A percentile compares a stretch with the other conserved stretches of the same genome.
Evolutionary conservation across 2,329 filamentous ascomycete species (phyloP).

Genomic region (Claviceps quebecensis): DNA sequence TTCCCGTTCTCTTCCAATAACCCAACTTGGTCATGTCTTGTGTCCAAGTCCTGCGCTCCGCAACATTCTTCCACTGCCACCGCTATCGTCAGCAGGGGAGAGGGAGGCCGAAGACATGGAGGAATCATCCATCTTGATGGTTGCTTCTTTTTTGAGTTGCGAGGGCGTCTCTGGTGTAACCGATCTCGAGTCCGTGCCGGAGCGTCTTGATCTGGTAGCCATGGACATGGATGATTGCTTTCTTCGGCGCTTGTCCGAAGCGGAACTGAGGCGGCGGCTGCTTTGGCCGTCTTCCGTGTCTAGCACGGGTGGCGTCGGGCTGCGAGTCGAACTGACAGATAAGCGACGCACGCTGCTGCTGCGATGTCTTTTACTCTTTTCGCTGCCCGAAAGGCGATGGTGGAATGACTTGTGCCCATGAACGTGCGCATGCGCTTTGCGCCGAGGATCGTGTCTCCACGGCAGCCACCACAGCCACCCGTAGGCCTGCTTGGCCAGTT

Average conservation of each 20-base stretch:
- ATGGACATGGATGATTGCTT: conserved; percentile 27
- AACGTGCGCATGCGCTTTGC: conserved; percentile 11
- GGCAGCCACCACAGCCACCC: conserved; percentile 81
- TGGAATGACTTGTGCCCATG: conserved; percentile 19
- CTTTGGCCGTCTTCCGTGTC: conserved; percentile 30
- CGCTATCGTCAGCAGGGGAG: conserved; percentile 7
- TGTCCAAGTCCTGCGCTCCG: conserved; percentile 11
- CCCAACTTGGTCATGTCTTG: not conserved
- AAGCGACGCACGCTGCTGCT: conserved; percentile 38
- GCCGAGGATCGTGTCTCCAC: conserved; percentile 34
- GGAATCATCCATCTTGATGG: conserved; percentile 10
- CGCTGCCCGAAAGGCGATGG: conserved; percentile 25
- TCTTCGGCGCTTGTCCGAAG: conserved; percentile 38
- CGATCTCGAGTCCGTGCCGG: conserved; percentile 34
- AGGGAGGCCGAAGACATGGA: not conserved
- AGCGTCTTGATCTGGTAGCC: conserved; percentile 26
- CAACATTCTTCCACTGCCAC: conserved; percentile 10
- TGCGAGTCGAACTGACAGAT: conserved; percentile 37
- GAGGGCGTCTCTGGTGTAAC: conserved; percentile 41
- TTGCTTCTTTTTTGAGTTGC: conserved; percentile 36
- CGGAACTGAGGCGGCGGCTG: conserved; percentile 32
- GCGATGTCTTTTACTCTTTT: conserved; percentile 34
- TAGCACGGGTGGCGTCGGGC: conserved; percentile 29
- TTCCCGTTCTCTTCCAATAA: not conserved
- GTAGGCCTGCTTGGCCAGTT: conserved; percentile 52